phyloP scores from a whole-genome alignment of 805 yeast genomes.

The Ogataea philodendri region DNA sequence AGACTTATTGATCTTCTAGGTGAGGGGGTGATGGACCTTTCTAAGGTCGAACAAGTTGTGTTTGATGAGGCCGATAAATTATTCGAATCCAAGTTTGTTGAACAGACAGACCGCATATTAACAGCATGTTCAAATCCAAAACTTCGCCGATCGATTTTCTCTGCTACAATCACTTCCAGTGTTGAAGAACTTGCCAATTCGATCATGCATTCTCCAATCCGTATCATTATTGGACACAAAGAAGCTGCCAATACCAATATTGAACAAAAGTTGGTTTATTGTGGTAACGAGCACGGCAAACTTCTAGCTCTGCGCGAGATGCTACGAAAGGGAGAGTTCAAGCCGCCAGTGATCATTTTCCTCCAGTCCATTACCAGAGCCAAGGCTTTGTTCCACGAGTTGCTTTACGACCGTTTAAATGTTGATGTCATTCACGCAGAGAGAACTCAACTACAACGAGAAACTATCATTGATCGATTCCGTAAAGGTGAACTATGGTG shows the following conservation, averaged over 20 bases:
- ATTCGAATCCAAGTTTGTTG: conserved; percentile 81
- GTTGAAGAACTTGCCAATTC: conserved; percentile 85
- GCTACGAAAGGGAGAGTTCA: conserved; percentile 78
- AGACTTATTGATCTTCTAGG: conserved; percentile 78
- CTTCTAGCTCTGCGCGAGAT: conserved; percentile 86
- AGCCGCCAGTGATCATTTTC: conserved; percentile 90
- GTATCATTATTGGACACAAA: conserved; percentile 88
- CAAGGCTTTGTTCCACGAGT: conserved; percentile 90
- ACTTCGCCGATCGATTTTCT: conserved; percentile 74
- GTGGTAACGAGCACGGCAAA: conserved; percentile 97
- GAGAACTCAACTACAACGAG: conserved; percentile 84
- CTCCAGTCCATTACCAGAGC: conserved; percentile 92
- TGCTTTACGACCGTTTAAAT: conserved; percentile 84
- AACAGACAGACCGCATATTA: conserved; percentile 85
- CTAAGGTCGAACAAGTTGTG: conserved; percentile 68
- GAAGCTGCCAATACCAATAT: conserved; percentile 87
- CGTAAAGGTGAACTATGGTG: conserved; percentile 94
- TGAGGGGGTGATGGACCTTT: conserved; percentile 56
- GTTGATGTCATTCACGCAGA: conserved; percentile 97
- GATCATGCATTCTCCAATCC: conserved; percentile 81
- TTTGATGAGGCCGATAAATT: conserved; percentile 96
- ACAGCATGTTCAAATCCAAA: conserved; percentile 51
- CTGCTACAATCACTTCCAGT: conserved; percentile 93
- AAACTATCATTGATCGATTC: conserved; percentile 77
- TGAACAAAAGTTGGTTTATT: conserved; percentile 77